Evolutionary conservation across 306 rosid species (phyloP), one percentile per base, ranked within the genome.

Genomic region (Trifolium fragiferum): DNA sequence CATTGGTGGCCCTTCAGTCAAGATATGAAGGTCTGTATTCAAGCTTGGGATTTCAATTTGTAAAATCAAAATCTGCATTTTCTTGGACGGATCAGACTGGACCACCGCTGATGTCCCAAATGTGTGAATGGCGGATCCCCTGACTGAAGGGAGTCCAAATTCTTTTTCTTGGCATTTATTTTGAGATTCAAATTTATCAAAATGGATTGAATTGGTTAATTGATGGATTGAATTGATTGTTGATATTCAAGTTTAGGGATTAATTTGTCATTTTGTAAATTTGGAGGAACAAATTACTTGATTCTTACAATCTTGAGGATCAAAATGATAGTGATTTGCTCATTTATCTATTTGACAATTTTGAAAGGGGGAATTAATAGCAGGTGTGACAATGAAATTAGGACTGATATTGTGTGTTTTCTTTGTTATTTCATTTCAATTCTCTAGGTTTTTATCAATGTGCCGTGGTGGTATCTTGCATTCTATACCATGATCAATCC

Each of bases 401-500:
- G 43, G 58, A 44, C 51, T 53, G 20, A 35, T 70, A 21, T 53
- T 57, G 60, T 8, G 30, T 61, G 7, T 79, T 44, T 51, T 12
- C 37, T 55, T 18, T 71, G 50, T 40, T 72, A 11, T 43, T 75
- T 1, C 21, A 74, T 40, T 66, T 75, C 21, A 61, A 35, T 35
- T 25, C 5, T 41, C 2, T 55, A 82, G 87, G 76, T 81, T 65
- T 85, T 85, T 23, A 85, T 85, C 84, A 85, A 85, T 67, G 86
- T 72, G 23, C 86, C 88, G 0, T 85, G 88, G 86, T 85, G 88
- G 88, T 75, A 82, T 75, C 82, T 85, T 72, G 88, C 88, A 35
- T 85, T 85, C 82, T 67, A 85, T 46, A 75, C 84, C 35, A 67
- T 85, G 75, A 54, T 85, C 77, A 82, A 37, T 76, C 86, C 88